Base-by-base conservation (phyloP, 352 stramenopile species). In the Globisporangium middletonii region DNA sequence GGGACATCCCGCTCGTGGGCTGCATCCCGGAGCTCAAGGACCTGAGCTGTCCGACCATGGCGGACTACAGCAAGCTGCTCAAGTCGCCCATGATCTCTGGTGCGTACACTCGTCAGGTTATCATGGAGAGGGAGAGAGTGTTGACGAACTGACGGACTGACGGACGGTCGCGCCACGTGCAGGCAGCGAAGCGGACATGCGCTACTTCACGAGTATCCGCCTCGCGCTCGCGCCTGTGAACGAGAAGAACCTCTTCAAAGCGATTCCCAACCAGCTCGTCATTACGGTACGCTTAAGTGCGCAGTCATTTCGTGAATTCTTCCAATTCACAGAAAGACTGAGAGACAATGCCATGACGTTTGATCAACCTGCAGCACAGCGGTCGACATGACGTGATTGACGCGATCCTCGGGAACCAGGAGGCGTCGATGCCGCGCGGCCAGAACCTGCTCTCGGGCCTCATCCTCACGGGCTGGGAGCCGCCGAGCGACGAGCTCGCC, bases 11-110 rank as follows among this genome's bases (percentile, higher is more conserved):
- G 19, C 73, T 97, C 8, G 64, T 97, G 15, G 89, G 89, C 26
- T 92, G 87, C 53, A 93, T 97, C 37, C 89, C 89, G 0, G 80
- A 94, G 51, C 67, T 91, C 28, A 87, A 89, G 43, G 84, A 94
- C 41, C 61, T 94, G 13, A 88, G 77, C 23, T 86, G 80, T 38
- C 84, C 84, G n/a, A 91, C 84, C 18, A 94, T 94, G 69, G 83
- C 84, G 2, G 84, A 94, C 65, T 94, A 89, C 62, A 82, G 80
- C 65, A 94, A 94, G 60, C 66, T 94, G 46, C 75, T 94, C 41
- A 86, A 90, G 56, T 90, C 82, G 23, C 74, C 89, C 4, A 66
- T 94, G 58, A 78, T 94, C 43, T 90, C 84, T 2, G 84, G 84
- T 75, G 64, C 41, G 58, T 59, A 12, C 5, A 37, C 28, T 0